Evolutionary conservation across 768 basidiomycete genomes (phyloP).

Genomic region (Guyanaporus albipodus): DNA sequence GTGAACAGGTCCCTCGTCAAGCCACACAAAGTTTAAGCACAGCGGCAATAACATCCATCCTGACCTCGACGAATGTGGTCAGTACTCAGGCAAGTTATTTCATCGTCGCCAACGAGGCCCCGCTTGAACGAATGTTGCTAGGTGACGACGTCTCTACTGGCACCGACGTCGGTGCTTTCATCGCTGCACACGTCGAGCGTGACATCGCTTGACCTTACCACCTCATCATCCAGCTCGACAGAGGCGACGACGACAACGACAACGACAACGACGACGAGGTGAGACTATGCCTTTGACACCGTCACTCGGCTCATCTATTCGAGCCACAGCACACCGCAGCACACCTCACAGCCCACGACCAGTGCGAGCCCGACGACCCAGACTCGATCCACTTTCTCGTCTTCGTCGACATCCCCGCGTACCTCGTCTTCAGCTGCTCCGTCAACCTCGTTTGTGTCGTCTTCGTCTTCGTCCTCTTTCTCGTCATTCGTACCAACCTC

Average conservation of each 20-base stretch:
- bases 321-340: constrained; percentile 4
- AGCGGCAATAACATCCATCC: neutral
- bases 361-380: neutral
- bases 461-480: neutral
- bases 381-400: too few relatives aligned
- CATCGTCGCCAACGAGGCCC: too few relatives aligned
- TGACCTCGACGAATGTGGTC: neutral
- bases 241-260: too few relatives aligned
- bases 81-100: too few relatives aligned
- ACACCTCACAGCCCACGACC: neutral
- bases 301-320: neutral
- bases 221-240: neutral
- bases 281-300: too few relatives aligned
- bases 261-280: constrained; percentile 20
- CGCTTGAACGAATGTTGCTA: too few relatives aligned
- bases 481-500: neutral
- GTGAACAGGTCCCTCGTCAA: neutral
- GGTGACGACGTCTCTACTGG: too few relatives aligned
- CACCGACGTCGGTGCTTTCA: too few relatives aligned
- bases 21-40: too few relatives aligned
- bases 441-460: neutral
- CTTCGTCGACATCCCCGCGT: neutral
- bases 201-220: too few relatives aligned
- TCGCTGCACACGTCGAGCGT: too few relatives aligned
- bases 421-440: constrained; percentile 1